Percentiles rank a stretch among this genome's conserved stretches.
Evolutionary conservation across 2,329 filamentous ascomycete species (phyloP).

Genomic region (Curvularia lunata): DNA sequence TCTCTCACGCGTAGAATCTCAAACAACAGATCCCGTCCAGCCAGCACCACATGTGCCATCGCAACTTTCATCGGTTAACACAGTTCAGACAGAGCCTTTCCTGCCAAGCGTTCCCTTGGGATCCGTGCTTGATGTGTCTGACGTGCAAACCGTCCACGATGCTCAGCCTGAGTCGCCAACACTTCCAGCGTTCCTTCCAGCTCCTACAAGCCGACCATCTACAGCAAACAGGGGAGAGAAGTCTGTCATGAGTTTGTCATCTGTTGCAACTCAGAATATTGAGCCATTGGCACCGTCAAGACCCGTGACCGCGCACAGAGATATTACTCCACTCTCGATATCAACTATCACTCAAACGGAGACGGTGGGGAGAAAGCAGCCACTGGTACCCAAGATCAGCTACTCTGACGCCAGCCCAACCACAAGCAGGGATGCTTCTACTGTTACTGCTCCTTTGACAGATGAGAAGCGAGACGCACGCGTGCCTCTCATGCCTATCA

Average conservation of each 20-base stretch:
- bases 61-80: conserved; percentile 32
- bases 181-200: conserved; percentile 41
- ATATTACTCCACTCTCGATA: conserved; percentile 18
- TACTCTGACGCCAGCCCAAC: conserved; percentile 55
- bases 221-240: conserved; percentile 33
- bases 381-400: conserved; percentile 44
- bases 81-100: conserved; percentile 42
- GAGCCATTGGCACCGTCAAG: conserved; percentile 39
- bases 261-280: conserved; percentile 37
- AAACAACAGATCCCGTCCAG: conserved; percentile 36
- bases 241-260: conserved; percentile 33
- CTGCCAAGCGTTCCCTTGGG: conserved; percentile 13
- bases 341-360: conserved; percentile 27
- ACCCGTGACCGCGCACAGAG: conserved; percentile 41
- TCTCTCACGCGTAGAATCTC: conserved; percentile 31
- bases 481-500: conserved; percentile 34
- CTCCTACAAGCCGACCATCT: conserved; percentile 38
- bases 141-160: conserved; percentile 38
- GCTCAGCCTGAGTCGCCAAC: conserved; percentile 47
- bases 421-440: conserved; percentile 50
- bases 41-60: conserved; percentile 24
- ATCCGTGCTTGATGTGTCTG: conserved; percentile 32
- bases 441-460: conserved; percentile 7
- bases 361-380: conserved; percentile 19
- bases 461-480: conserved; percentile 24